Evolutionary conservation across 345 rosid genomes (phyloP), one percentile per base, ranked within the genome.

Genomic region (Odontarrhena argentea): DNA sequence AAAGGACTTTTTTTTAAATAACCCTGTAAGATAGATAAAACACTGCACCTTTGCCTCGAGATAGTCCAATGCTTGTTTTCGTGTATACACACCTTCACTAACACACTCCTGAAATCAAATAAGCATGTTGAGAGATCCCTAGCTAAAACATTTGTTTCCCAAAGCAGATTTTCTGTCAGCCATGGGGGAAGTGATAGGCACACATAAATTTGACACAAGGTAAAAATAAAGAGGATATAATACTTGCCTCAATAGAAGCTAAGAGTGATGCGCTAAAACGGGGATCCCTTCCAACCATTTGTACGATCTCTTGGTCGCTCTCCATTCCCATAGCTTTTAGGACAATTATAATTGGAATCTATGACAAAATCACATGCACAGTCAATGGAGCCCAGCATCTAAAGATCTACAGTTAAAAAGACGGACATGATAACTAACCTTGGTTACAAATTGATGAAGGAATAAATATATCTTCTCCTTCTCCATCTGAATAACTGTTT

Each of bases 251-350:
- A 70, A 93, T 81, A 51, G 98, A 90, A 42, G 89, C 89, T 70
- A 90, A 74, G 71, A 93, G 91, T 44, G 88, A 76, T 42, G 85
- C 82, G 54, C 89, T 71, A 74, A 81, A 90, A 74, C 87, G 86
- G 72, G 97, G 97, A 81, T 90, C 96, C 80, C 98, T 86, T 68
- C 98, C 96, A 26, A 93, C 76, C 97, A 93, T 88, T 70, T 88
- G 94, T 61, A 88, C 94, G 30, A 90, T 89, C 81, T 93, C 98
- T 84, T 88, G 94, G 67, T 90, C 98, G 60, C 94, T 84, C 78
- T 93, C 91, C 97, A 90, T 90, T 63, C 98, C 96, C 98, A 93
- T 90, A 55, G 96, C 97, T 77, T 86, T 90, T 68, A 93, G 77
- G 67, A 85, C 96, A 60, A 84, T 82, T 90, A 93, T 83, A 41